These are phyloP conservation scores for Blastobotrys ciferrii DNA, from an alignment of 1,139 yeast species.

Conservation along the genomic window DNA sequence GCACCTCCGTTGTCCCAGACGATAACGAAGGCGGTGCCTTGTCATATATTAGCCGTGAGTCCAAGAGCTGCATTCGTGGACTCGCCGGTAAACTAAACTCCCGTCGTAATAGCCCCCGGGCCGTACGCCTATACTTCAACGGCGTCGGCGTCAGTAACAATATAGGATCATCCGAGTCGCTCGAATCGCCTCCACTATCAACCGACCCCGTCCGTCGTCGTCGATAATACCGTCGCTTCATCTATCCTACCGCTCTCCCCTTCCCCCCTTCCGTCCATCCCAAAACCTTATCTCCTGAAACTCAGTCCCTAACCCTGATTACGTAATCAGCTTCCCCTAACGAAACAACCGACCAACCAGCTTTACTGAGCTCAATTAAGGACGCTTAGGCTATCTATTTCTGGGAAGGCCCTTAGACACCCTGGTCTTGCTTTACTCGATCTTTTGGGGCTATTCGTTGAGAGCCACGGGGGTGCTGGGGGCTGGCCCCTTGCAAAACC, in stretches of 20 bases:
- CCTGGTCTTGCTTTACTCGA: too few species aligned
- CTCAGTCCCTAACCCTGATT: too few species aligned
- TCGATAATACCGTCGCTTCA: neutral
- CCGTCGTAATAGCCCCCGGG: neutral
- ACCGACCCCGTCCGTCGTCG: neutral
- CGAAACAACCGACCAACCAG: too few species aligned
- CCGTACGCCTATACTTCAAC: constrained; percentile 1
- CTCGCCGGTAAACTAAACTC: constrained; percentile 5
- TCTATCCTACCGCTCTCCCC: neutral
- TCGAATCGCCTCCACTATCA: neutral
- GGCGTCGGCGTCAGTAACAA: constrained; percentile 8
- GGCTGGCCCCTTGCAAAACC: too few species aligned
- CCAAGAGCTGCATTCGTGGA: constrained; percentile 6
- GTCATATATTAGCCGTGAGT: neutral
- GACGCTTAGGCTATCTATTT: too few species aligned
- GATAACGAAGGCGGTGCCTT: neutral
- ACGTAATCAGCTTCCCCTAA: too few species aligned
- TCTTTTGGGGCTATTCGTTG: too few species aligned
- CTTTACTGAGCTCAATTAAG: too few species aligned
- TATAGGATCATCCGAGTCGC: constrained; percentile 6
- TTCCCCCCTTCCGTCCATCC: neutral
- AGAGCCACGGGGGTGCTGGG: too few species aligned
- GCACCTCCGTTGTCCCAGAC: neutral
- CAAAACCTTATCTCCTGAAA: too few species aligned
- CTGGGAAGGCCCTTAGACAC: too few species aligned